phyloP scores from a whole-genome alignment of 2,329 filamentous ascomycete species.

The Fusarium circinatum region DNA sequence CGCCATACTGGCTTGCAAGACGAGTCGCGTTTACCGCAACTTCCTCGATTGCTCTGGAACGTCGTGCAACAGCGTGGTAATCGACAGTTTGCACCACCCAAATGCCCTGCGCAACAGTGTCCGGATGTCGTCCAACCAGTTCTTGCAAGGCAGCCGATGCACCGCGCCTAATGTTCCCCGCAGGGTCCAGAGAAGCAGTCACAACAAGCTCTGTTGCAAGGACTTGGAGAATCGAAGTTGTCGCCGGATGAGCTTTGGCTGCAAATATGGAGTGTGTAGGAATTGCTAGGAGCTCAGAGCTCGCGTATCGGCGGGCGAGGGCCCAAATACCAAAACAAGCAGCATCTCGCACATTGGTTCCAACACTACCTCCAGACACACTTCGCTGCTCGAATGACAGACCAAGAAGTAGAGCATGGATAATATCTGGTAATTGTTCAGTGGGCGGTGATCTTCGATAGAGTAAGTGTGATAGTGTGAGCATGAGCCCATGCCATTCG shows the following conservation, averaged over 20 bases:
- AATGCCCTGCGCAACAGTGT: conserved; percentile 85
- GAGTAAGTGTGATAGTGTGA: conserved; percentile 86
- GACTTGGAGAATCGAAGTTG: conserved; percentile 72
- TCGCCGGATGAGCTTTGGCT: conserved; percentile 50
- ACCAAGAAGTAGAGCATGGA: conserved; percentile 81
- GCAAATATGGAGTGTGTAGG: conserved; percentile 58
- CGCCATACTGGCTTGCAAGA: conserved; percentile 76
- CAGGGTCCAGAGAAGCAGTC: conserved; percentile 85
- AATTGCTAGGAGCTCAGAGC: conserved; percentile 76
- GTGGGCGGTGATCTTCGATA: conserved; percentile 85
- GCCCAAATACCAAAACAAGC: conserved; percentile 98
- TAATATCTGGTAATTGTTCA: conserved; percentile 74
- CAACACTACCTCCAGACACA: conserved; percentile 84
- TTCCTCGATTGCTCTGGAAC: conserved; percentile 81
- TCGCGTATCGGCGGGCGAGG: conserved; percentile 85
- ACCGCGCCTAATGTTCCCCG: conserved; percentile 92
- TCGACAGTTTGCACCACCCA: conserved; percentile 88
- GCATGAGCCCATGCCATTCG: conserved; percentile 91
- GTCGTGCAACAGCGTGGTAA: conserved; percentile 91
- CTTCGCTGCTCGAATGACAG: conserved; percentile 90
- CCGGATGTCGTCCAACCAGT: conserved; percentile 89
- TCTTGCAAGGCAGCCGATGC: conserved; percentile 95
- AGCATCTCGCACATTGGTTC: conserved; percentile 92
- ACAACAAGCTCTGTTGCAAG: conserved; percentile 84
- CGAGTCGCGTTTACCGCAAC: conserved; percentile 76